Evolutionary conservation across 2,329 filamentous ascomycete species (phyloP), one percentile per base, ranked within the genome.

Genomic region (Aspergillus ibericus): DNA sequence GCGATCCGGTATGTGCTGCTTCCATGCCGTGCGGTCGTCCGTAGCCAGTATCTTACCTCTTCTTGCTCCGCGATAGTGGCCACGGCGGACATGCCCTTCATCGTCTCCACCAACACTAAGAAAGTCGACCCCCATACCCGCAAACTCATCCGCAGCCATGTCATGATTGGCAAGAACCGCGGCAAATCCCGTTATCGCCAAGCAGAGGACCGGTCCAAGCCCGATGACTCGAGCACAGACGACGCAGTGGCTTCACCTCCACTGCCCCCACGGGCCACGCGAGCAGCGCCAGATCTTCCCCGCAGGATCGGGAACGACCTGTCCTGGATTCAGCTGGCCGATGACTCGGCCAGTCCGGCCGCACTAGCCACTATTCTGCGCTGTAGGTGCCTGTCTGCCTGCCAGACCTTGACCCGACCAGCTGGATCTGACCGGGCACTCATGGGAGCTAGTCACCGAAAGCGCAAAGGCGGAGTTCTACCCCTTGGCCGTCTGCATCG

Each of bases 131-230:
- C 68, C 12, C 62, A 71, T 13, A 66, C 67, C 25, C 71, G 74
- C 48, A 75, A 73, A 62, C 58, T 76, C 38, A 78, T 78, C 62
- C 70, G 75, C 48, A 75, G 72, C 58, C 72, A 77, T 70, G 77
- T 79, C 1, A 80, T 80, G 78, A 68, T 71, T 15, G 77, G 77
- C 5, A 79, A 77, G 61, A 79, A 79, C 55, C 66, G 66, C 32
- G 73, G 72, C 9, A 75, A 68, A 52, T 40, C 53, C 18, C 61
- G 63, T 18, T 42, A 42, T 42, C 38, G 38, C 38, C 38, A 22
- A 42, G 38, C 38, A 42, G 38, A 13, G 10, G 38, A 42, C 13
- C 16, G 5, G 20, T 22, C 38, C 10, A 42, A 10, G 13, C 38
- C 18, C 2, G 38, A 10, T 5, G 38, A 42, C 18, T 22, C 51